phyloP scores from a whole-genome alignment of 257 asterid genomes.

The Gentiana dahurica region DNA sequence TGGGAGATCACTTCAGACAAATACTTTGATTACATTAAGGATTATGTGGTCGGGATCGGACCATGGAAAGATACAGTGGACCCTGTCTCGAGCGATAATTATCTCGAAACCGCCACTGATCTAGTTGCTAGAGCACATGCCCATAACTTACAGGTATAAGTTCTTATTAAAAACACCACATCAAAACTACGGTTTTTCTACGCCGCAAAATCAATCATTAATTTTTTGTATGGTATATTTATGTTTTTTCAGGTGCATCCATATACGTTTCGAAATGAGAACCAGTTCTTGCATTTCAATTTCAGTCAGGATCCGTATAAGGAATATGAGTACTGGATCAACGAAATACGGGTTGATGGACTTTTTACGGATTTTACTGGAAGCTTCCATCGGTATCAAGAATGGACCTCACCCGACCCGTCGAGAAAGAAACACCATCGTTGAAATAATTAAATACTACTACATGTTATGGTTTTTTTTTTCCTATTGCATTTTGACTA shows the following conservation, averaged over 20 bases:
- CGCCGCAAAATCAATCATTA: no score
- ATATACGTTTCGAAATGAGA: constrained; percentile 71
- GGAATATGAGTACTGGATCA: constrained; percentile 71
- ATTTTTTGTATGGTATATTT: no score
- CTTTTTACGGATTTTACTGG: constrained; percentile 83
- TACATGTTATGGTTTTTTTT: no score
- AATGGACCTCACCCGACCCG: constrained; percentile 49
- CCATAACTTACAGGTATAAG: constrained; percentile 66
- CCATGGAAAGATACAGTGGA: constrained; percentile 82
- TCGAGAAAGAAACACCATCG: constrained; percentile 30
- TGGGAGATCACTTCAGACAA: constrained; percentile 77
- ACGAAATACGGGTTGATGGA: constrained; percentile 69
- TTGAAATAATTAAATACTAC: no score
- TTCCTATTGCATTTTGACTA: no score
- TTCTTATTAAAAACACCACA: no score
- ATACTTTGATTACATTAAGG: constrained; percentile 66
- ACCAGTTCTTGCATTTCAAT: constrained; percentile 59
- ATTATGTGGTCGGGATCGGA: constrained; percentile 80
- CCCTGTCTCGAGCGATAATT: constrained; percentile 31
- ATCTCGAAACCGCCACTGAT: constrained; percentile 51
- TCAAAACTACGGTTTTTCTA: no score
- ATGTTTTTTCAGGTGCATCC: constrained; percentile 66
- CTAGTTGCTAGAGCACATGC: constrained; percentile 88
- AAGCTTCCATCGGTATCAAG: constrained; percentile 75
- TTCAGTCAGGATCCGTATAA: constrained; percentile 75